Base-by-base conservation (phyloP, 495 filamentous ascomycete species). In the Emericellopsis terricola region DNA sequence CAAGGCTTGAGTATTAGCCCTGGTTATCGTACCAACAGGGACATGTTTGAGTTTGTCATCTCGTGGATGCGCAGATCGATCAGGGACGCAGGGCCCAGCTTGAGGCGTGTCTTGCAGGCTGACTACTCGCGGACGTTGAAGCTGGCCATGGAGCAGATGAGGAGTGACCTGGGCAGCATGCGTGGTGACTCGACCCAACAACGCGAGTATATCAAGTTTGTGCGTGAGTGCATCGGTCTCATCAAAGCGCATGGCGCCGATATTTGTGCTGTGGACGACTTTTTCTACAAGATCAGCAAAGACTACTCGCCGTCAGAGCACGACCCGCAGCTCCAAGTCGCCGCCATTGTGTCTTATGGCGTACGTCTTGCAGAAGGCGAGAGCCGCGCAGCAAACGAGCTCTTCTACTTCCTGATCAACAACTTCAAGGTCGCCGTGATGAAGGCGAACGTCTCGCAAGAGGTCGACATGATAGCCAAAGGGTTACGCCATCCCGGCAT, bases 391-490 rank as follows among this genome's bases (percentile, higher is more conserved):
- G 47, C 48, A 2, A 49, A 55, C 17, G 53, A 59, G 40, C 52
- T 69, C 7, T 69, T 69, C 34, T 55, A 60, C 36, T 60, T 64
- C 21, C 50, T 69, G 2, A 56, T 51, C 38, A 58, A 51, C n/a
- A 65, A 56, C 42, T 68, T 65, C 41, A 62, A 60, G 44, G 50
- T 60, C 29, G 60, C 60, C 15, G 43, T 65, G 4, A 52, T 51
- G 19, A 57, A 60, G 32, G 51, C 44, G 18, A 46, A 45, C n/a
- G 45, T 63, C 10, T 36, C 28, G 8, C 42, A 59, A 10, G 62
- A 68, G 38, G 33, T 37, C 9, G 26, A 8, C 2, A 61, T 63
- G n/a, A 35, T 67, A 16, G 41, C 38, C 15, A 47, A 49, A 41
- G 60, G 59, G 2, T 57, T 66, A 56, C 37, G 38, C 8, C 43